phyloP scores from a whole-genome alignment of 805 yeast species.

The Lachancea lanzarotensis region DNA sequence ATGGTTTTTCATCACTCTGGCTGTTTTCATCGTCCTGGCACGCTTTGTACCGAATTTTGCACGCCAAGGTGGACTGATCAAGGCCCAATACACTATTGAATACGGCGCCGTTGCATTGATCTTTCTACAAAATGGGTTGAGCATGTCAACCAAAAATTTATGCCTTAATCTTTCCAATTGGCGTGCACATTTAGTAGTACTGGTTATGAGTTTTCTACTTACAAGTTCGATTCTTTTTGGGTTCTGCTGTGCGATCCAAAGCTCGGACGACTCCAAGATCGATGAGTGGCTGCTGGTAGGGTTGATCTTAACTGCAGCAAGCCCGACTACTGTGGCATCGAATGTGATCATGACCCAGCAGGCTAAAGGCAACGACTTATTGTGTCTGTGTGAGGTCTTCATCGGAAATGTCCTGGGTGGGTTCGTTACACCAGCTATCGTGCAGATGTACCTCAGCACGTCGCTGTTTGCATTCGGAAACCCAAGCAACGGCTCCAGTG shows the following conservation, averaged over 20 bases:
- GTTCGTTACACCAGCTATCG: constrained; percentile 77
- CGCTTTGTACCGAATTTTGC: constrained; percentile 78
- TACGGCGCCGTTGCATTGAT: constrained; percentile 86
- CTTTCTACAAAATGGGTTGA: constrained; percentile 72
- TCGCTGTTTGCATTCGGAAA: constrained; percentile 71
- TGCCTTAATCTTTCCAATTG: constrained; percentile 61
- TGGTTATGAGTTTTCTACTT: constrained; percentile 61
- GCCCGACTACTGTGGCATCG: constrained; percentile 89
- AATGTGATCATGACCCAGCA: constrained; percentile 87
- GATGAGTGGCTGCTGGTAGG: constrained; percentile 78
- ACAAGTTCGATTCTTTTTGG: constrained; percentile 71
- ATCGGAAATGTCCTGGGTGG: constrained; percentile 83
- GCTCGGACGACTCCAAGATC: constrained; percentile 51
- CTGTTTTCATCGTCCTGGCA: constrained; percentile 68
- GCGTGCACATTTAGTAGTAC: constrained; percentile 75
- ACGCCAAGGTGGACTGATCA: constrained; percentile 68
- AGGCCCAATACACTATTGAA: constrained; percentile 69
- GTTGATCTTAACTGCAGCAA: constrained; percentile 71
- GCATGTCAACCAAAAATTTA: constrained; percentile 62
- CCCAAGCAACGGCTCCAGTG: constrained; percentile 53
- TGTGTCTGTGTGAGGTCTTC: constrained; percentile 78
- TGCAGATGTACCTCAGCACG: constrained; percentile 56
- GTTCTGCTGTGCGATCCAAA: constrained; percentile 57
- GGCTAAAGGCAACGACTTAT: constrained; percentile 75
- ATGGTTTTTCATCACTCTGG: constrained; percentile 75